Conservation (phyloP, 768 basidiomycete genomes). For the Kwoniella heveanensis region DNA sequence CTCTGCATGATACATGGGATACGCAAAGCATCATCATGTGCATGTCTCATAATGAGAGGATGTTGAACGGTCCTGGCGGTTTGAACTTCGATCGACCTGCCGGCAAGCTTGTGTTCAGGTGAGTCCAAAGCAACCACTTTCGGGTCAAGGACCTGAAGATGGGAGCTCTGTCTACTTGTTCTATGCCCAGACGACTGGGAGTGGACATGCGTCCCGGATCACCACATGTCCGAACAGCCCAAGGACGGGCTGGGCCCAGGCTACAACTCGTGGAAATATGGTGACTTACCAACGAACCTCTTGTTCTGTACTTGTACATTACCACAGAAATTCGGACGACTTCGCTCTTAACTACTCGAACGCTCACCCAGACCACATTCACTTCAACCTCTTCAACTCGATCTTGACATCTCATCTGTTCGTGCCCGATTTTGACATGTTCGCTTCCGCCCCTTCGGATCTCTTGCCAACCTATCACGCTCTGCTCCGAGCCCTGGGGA, state of each 20-base stretch:
- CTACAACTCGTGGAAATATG: too few relatives aligned
- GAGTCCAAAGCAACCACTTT: background rate
- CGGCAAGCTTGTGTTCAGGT: slow-evolving; percentile 41
- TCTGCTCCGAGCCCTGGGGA: slow-evolving; percentile 32
- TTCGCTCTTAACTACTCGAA: slow-evolving; percentile 30
- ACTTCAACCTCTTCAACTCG: slow-evolving; percentile 34
- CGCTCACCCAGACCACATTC: slow-evolving; percentile 31
- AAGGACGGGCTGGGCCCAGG: too few relatives aligned
- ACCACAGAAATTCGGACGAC: slow-evolving; percentile 45
- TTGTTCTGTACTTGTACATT: too few relatives aligned
- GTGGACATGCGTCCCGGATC: too few relatives aligned
- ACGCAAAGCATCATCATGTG: slow-evolving; percentile 39
- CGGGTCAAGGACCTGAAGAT: too few relatives aligned
- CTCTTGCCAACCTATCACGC: slow-evolving; percentile 37
- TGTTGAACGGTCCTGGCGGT: slow-evolving; percentile 44
- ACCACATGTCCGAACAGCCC: too few relatives aligned
- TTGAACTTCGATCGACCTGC: slow-evolving; percentile 30
- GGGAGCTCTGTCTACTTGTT: too few relatives aligned
- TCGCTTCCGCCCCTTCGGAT: slow-evolving; percentile 30
- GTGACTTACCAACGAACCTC: too few relatives aligned
- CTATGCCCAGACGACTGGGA: too few relatives aligned
- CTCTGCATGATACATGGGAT: slow-evolving; percentile 34
- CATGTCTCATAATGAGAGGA: slow-evolving; percentile 48
- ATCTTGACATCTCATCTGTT: slow-evolving; percentile 44
- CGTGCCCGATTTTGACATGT: slow-evolving; percentile 48